Evolutionary conservation across 2,329 filamentous ascomycete species (phyloP).

Genomic region (Trichoderma atrobrunneum): DNA sequence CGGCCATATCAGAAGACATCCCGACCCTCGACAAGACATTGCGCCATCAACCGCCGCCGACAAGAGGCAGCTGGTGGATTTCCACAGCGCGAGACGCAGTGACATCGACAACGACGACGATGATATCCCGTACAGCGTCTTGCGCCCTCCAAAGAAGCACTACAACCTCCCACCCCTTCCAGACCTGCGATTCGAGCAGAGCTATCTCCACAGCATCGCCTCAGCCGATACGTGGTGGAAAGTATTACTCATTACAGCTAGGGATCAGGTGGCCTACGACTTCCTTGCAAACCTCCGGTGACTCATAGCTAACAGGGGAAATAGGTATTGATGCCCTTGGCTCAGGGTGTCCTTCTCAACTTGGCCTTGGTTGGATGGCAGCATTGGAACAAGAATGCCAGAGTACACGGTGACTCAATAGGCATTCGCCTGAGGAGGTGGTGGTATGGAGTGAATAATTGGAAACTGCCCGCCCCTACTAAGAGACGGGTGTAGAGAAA

Average conservation of each 20-base stretch:
- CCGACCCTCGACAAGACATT: conserved; percentile 70
- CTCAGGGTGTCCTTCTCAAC: conserved; percentile 88
- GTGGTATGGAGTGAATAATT: conserved; percentile 96
- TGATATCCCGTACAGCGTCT: conserved; percentile 65
- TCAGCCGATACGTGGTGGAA: conserved; percentile 75
- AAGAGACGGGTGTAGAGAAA: conserved; percentile 23
- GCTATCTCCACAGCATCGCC: conserved; percentile 87
- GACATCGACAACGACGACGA: conserved; percentile 36
- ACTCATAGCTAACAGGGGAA: conserved; percentile 14
- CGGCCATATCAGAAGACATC: conserved; percentile 70
- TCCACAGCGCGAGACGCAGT: conserved; percentile 22
- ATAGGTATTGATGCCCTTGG: conserved; percentile 78
- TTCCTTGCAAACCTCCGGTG: background rate
- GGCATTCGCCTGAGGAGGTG: conserved; percentile 79
- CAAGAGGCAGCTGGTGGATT: conserved; percentile 10
- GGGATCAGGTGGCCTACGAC: conserved; percentile 69
- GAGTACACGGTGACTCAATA: conserved; percentile 70
- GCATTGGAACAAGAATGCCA: conserved; percentile 78
- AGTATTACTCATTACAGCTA: conserved; percentile 77
- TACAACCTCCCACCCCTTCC: conserved; percentile 64
- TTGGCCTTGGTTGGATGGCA: conserved; percentile 83
- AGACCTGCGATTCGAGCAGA: conserved; percentile 95
- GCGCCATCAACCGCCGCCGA: conserved; percentile 44
- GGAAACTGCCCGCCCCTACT: conserved; percentile 59
- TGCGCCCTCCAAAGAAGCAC: conserved; percentile 51